Percentiles rank a stretch among this genome's conserved stretches.
These are phyloP conservation scores for Aureobasidium pullulans DNA, from an alignment of 2,329 filamentous ascomycete species.

Conservation along the genomic window DNA sequence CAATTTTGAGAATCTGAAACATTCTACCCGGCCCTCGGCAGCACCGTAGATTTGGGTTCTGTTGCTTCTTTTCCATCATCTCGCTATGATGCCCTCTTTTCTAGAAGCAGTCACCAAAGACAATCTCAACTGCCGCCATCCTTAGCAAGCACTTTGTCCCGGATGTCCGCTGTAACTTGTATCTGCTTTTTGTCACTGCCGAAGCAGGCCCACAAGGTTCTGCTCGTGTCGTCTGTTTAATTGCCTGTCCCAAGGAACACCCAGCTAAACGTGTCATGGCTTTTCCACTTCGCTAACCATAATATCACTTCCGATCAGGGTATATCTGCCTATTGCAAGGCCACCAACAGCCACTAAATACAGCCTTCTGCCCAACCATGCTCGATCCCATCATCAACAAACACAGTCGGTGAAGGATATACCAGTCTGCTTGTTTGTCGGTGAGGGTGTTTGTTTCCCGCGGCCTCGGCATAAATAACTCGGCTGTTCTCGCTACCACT, in stretches of 20 bases:
- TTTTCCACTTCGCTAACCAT: background rate
- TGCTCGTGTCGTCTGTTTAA: background rate
- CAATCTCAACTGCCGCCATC: background rate
- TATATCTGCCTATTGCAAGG: background rate
- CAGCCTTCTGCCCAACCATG: too few relatives aligned
- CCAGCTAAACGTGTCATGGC: background rate
- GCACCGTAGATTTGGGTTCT: constrained; percentile 5
- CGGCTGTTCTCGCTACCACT: background rate
- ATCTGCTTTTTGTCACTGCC: background rate
- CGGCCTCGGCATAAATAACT: background rate
- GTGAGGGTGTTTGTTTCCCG: background rate
- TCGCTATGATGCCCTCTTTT: background rate
- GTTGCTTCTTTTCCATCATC: background rate
- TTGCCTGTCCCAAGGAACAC: background rate
- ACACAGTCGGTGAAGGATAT: background rate
- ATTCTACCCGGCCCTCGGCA: background rate
- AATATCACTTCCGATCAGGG: background rate
- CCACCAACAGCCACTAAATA: background rate
- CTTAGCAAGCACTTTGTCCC: background rate
- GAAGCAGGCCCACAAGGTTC: background rate
- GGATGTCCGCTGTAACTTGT: background rate
- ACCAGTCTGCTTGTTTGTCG: background rate
- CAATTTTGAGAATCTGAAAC: background rate
- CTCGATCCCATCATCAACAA: background rate
- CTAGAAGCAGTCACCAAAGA: background rate